These are phyloP conservation scores for Amanita fuliginea DNA, from an alignment of 768 basidiomycete genomes.

Conservation along the genomic window DNA sequence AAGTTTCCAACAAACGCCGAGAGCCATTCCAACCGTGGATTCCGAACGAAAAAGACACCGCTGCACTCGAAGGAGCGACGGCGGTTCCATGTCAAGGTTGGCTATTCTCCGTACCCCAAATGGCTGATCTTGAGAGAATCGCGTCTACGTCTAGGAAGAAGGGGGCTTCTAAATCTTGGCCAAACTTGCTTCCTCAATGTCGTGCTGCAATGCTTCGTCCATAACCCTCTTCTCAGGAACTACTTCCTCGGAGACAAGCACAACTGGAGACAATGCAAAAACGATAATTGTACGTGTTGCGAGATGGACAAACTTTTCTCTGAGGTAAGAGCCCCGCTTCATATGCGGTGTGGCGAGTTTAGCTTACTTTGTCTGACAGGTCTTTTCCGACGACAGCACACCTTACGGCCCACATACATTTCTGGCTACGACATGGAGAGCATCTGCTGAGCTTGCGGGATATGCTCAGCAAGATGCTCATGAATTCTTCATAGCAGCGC, in stretches of 20 bases:
- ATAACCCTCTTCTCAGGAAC: constrained; percentile 83
- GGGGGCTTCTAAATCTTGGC: constrained; percentile 80
- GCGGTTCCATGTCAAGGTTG: constrained; percentile 67
- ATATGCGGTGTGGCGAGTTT: not conserved
- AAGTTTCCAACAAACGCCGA: constrained; percentile 24
- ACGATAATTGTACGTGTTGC: constrained; percentile 74
- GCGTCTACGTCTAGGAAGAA: no score
- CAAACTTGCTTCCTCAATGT: constrained; percentile 94
- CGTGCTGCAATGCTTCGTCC: constrained; percentile 78
- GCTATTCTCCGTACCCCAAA: constrained; percentile 5
- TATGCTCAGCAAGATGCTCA: constrained; percentile 95
- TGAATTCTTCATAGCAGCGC: constrained; percentile 71
- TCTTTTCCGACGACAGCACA: constrained; percentile 42
- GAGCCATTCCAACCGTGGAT: constrained; percentile 28
- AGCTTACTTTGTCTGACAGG: constrained; percentile 18
- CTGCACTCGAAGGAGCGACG: constrained; percentile 36
- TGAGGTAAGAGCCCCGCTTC: constrained; percentile 33
- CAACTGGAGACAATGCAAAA: constrained; percentile 59
- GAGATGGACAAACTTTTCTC: constrained; percentile 86
- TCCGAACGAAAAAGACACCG: constrained; percentile 25
- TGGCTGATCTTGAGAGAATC: not conserved
- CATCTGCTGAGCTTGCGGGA: constrained; percentile 72
- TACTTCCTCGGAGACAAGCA: constrained; percentile 90
- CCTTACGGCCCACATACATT: constrained; percentile 80
- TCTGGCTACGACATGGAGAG: constrained; percentile 76